phyloP scores from a whole-genome alignment of 305 asterid genomes.

The Fraxinus nigra region DNA sequence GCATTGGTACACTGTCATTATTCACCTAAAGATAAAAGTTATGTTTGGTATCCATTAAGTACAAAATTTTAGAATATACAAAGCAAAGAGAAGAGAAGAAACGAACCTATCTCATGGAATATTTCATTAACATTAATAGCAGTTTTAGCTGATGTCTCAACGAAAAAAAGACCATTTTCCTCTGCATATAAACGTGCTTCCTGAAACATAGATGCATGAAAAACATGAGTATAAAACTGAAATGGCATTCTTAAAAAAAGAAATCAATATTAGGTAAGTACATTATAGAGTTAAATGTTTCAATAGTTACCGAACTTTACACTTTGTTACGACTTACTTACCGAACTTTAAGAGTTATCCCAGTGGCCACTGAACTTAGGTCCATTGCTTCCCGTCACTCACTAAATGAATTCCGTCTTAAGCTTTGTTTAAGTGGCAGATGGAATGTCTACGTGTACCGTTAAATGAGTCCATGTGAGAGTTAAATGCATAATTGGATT shows the following conservation, averaged over 20 bases:
- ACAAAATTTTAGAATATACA: constrained; percentile 11
- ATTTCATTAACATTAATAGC: constrained; percentile 74
- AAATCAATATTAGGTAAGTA: constrained; percentile 6
- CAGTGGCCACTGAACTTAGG: too few species aligned
- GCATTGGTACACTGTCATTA: background rate
- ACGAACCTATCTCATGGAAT: constrained; percentile 78
- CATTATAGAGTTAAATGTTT: background rate
- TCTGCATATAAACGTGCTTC: constrained; percentile 76
- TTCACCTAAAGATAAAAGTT: background rate
- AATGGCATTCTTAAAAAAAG: constrained; percentile 5
- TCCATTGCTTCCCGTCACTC: too few species aligned
- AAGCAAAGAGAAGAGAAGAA: constrained; percentile 7
- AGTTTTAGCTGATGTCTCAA: constrained; percentile 92
- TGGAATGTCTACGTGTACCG: too few species aligned
- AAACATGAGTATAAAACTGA: background rate
- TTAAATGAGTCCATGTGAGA: too few species aligned
- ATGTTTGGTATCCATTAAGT: background rate
- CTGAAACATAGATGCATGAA: constrained; percentile 37
- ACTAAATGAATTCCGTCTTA: too few species aligned
- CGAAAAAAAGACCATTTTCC: constrained; percentile 79
- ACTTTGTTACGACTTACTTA: too few species aligned
- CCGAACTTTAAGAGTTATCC: too few species aligned
- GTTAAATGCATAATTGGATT: too few species aligned
- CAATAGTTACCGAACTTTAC: too few species aligned
- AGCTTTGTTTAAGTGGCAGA: too few species aligned